phyloP scores from a whole-genome alignment of 2,329 filamentous ascomycete species.

The Aspergillus sp. region DNA sequence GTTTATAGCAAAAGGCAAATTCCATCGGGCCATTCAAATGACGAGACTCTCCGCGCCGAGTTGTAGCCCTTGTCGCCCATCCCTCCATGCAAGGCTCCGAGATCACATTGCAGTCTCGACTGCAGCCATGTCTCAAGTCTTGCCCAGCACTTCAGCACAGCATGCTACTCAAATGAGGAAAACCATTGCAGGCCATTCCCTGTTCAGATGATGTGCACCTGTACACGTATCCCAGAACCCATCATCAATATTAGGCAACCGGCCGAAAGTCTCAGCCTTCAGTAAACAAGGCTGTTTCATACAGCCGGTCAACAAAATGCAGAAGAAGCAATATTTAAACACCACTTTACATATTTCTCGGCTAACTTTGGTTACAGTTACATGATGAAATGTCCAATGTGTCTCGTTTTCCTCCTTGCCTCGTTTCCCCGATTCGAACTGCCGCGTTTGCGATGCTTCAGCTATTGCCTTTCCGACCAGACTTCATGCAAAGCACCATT shows the following conservation, averaged over 20 bases:
- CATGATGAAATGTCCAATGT: background rate
- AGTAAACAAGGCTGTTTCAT: background rate
- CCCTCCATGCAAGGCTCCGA: background rate
- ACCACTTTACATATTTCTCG: background rate
- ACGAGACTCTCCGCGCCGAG: background rate
- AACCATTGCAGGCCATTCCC: background rate
- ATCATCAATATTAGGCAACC: background rate
- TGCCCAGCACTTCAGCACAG: background rate
- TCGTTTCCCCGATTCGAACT: background rate
- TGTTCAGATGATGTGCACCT: background rate
- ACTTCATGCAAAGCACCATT: background rate
- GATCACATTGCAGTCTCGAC: background rate
- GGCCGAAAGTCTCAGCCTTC: background rate
- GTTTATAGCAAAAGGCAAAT: background rate
- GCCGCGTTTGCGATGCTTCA: background rate
- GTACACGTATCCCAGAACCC: background rate
- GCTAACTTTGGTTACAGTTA: background rate
- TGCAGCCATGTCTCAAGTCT: background rate
- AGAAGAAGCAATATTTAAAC: background rate
- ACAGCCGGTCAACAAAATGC: background rate
- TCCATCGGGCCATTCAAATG: background rate
- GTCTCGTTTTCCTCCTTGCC: background rate
- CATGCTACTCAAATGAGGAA: background rate
- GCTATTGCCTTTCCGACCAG: background rate
- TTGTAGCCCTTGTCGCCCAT: background rate